Conservation (phyloP, 805 yeast species). For the Lipomyces sp. region DNA sequence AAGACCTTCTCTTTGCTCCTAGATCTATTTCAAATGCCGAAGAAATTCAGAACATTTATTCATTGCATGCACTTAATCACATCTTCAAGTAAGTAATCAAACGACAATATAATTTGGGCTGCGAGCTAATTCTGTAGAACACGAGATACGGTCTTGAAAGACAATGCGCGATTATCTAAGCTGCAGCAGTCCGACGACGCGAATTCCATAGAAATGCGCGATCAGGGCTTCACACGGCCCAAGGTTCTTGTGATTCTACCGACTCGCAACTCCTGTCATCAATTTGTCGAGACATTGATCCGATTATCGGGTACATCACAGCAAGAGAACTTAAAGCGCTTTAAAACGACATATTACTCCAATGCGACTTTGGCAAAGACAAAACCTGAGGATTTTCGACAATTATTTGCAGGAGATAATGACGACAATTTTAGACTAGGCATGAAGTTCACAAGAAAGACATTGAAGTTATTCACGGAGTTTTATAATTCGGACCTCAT, state of each 20-base stretch:
- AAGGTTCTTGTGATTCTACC: constrained; percentile 83
- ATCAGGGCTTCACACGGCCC: constrained; percentile 95
- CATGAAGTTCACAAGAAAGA: constrained; percentile 85
- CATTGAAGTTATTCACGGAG: constrained; percentile 80
- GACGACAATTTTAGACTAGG: constrained; percentile 92
- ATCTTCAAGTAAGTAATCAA: constrained; percentile 44
- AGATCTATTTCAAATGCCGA: constrained; percentile 55
- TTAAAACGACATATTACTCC: constrained; percentile 68
- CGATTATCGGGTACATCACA: constrained; percentile 69
- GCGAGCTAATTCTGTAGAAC: constrained; percentile 60
- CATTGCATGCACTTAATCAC: constrained; percentile 79
- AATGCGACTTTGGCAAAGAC: constrained; percentile 54
- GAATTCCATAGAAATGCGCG: constrained; percentile 63
- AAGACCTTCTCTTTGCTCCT: constrained; percentile 69
- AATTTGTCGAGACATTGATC: constrained; percentile 66
- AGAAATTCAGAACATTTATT: constrained; percentile 65
- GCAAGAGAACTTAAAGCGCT: constrained; percentile 79
- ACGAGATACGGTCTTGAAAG: constrained; percentile 79
- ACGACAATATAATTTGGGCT: background rate
- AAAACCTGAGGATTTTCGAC: constrained; percentile 84
- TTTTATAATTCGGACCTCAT: constrained; percentile 85
- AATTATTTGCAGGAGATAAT: constrained; percentile 82
- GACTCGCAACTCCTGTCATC: constrained; percentile 76
- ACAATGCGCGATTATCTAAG: constrained; percentile 62
- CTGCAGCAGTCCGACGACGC: constrained; percentile 43